Conservation (phyloP, 805 yeast genomes). For the Maudiozyma barnettii region DNA sequence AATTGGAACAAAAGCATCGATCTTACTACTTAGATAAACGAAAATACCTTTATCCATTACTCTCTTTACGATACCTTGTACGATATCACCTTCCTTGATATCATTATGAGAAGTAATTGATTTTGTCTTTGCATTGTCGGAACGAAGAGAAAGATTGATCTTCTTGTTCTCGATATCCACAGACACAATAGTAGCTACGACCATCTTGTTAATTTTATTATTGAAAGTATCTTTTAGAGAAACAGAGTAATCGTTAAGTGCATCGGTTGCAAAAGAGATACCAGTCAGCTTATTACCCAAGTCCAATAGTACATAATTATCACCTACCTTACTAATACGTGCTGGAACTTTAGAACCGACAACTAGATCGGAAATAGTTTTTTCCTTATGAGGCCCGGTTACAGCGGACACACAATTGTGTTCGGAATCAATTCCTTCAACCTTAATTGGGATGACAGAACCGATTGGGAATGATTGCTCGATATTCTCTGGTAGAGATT, state of each 20-base stretch:
- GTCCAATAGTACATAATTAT: conserved; percentile 55
- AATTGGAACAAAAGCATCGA: conserved; percentile 73
- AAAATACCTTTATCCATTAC: conserved; percentile 70
- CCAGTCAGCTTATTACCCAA: conserved; percentile 49
- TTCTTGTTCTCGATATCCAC: conserved; percentile 36
- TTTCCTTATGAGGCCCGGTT: conserved; percentile 38
- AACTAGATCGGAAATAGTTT: conserved; percentile 38
- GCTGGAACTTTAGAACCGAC: conserved; percentile 53
- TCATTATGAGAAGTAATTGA: conserved; percentile 41
- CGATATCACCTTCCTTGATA: conserved; percentile 57
- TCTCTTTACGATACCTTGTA: conserved; percentile 72
- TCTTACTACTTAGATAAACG: conserved; percentile 59
- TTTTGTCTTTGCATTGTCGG: conserved; percentile 40
- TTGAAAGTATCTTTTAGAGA: conserved; percentile 41
- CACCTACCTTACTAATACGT: conserved; percentile 48
- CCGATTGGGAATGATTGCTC: conserved; percentile 63
- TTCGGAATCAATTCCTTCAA: conserved; percentile 44
- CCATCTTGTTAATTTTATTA: conserved; percentile 38
- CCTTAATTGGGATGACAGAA: conserved; percentile 50
- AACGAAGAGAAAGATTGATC: conserved; percentile 56
- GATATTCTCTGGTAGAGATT: conserved; percentile 38
- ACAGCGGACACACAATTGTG: conserved; percentile 42
- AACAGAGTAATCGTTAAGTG: conserved; percentile 55
- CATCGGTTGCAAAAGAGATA: conserved; percentile 65
- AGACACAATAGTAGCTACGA: conserved; percentile 43